Evolutionary conservation across 305 asterid species (phyloP).

Genomic region (Solanum aculeatissimum): DNA sequence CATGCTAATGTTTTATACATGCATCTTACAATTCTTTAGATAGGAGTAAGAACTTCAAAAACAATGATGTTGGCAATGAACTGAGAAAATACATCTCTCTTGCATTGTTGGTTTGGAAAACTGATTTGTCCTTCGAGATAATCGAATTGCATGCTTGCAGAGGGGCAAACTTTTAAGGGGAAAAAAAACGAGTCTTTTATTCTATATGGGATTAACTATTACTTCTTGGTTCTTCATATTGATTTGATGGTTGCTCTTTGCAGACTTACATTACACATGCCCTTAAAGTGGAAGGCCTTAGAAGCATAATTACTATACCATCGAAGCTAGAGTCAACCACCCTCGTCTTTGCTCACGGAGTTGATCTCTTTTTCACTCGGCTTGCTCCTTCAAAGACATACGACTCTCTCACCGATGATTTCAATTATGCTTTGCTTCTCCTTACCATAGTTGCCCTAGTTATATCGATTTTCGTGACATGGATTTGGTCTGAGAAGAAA

Average conservation of each 20-base stretch:
- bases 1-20: neutral
- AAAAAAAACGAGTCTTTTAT: neutral
- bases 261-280: conserved; percentile 90
- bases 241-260: conserved; percentile 9
- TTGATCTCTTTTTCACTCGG: conserved; percentile 82
- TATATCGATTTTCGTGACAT: conserved; percentile 71
- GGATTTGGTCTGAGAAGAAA: conserved; percentile 92
- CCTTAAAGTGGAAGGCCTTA: conserved; percentile 87
- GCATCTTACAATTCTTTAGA: neutral
- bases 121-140: neutral
- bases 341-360: conserved; percentile 79
- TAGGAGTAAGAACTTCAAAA: neutral
- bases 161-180: neutral
- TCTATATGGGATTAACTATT: neutral
- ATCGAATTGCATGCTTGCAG: neutral
- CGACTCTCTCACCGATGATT: conserved; percentile 95
- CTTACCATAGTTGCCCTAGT: conserved; percentile 76
- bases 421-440: conserved; percentile 84
- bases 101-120: neutral
- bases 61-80: neutral
- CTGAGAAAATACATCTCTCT: neutral
- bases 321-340: conserved; percentile 94
- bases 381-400: conserved; percentile 94
- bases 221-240: neutral
- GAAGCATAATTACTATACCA: conserved; percentile 70